A percentile compares a stretch with the other conserved stretches of the same genome.
Evolutionary conservation across 768 basidiomycete species (phyloP).

Genomic region (Erythrobasidium yunnanense): DNA sequence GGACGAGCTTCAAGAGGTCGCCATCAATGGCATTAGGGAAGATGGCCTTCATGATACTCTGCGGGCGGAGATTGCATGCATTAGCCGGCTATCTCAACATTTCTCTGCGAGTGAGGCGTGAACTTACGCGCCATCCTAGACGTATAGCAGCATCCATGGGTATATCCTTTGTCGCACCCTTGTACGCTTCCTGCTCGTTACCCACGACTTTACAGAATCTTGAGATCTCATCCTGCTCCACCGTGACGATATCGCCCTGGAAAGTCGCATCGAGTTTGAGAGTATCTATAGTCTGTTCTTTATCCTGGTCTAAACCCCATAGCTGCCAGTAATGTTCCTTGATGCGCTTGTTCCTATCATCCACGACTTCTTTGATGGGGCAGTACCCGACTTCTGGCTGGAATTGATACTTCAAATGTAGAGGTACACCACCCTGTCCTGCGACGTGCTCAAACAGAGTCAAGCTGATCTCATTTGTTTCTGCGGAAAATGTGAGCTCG

Average conservation of each 20-base stretch:
- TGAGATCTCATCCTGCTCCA: conserved; percentile 62
- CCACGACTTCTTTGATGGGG: conserved; percentile 72
- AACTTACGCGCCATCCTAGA: conserved; percentile 86
- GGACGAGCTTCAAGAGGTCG: conserved; percentile 87
- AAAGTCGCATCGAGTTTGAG: conserved; percentile 73
- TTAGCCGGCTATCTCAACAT: too few species aligned
- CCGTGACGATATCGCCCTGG: conserved; percentile 71
- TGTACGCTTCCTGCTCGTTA: conserved; percentile 83
- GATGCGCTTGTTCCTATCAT: conserved; percentile 78
- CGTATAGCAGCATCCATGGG: conserved; percentile 99
- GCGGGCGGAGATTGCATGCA: neutral
- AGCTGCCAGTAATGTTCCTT: conserved; percentile 85
- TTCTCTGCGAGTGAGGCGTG: too few species aligned
- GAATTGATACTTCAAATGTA: conserved; percentile 71
- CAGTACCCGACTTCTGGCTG: conserved; percentile 76
- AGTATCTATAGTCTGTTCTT: conserved; percentile 49
- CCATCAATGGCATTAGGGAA: conserved; percentile 88
- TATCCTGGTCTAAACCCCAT: conserved; percentile 70
- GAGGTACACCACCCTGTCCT: conserved; percentile 63
- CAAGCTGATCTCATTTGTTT: conserved; percentile 54
- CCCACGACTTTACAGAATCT: conserved; percentile 71
- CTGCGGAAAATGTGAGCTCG: conserved; percentile 54
- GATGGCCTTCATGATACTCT: conserved; percentile 99
- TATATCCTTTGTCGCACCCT: conserved; percentile 64
- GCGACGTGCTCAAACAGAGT: conserved; percentile 62